Evolutionary conservation across 352 stramenopile species (phyloP).

Genomic region (Globisporangium nodosum): DNA sequence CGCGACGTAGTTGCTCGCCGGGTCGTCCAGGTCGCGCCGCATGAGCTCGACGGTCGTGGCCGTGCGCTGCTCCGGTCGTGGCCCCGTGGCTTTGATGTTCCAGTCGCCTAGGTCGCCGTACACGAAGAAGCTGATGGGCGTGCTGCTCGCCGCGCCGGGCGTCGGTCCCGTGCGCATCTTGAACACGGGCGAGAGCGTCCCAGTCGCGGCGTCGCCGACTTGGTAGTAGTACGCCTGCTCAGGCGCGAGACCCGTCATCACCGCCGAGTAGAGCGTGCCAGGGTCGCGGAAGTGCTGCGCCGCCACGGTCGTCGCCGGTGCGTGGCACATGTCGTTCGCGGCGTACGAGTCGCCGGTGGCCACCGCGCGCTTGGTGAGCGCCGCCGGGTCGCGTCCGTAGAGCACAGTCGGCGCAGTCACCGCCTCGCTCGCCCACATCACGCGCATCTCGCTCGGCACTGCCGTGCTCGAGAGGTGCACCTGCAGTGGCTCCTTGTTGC

Average conservation of each 20-base stretch:
- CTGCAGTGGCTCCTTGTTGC: slow-evolving; percentile 22
- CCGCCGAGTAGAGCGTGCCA: slow-evolving; percentile 12
- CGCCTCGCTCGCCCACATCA: slow-evolving; percentile 45
- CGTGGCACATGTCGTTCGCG: slow-evolving; percentile 25
- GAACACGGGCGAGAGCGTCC: slow-evolving; percentile 11
- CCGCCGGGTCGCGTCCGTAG: slow-evolving; percentile 18
- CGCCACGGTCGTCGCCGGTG: slow-evolving; percentile 12
- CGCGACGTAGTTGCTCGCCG: slow-evolving; percentile 25
- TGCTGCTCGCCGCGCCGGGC: slow-evolving; percentile 1
- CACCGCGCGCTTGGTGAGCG: slow-evolving; percentile 1
- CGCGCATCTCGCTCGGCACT: slow-evolving; percentile 30
- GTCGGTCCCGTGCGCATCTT: neutral
- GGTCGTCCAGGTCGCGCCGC: slow-evolving; percentile 15
- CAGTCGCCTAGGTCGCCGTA: slow-evolving; percentile 62
- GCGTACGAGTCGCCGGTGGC: slow-evolving; percentile 4
- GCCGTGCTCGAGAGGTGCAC: slow-evolving; percentile 8
- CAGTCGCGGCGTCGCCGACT: slow-evolving; percentile 7
- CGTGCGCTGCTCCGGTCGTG: slow-evolving; percentile 12
- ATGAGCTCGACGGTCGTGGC: slow-evolving; percentile 30
- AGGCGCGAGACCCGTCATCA: slow-evolving; percentile 14
- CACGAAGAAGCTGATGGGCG: slow-evolving; percentile 47
- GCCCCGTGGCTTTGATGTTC: slow-evolving; percentile 5
- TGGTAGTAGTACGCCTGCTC: slow-evolving; percentile 20
- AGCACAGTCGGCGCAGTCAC: slow-evolving; percentile 31
- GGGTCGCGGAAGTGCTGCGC: slow-evolving; percentile 1